Percentiles rank a stretch among this genome's conserved stretches.
phyloP scores from a whole-genome alignment of 108 stramenopile species.

The Cyclostephanos invisitatus region DNA sequence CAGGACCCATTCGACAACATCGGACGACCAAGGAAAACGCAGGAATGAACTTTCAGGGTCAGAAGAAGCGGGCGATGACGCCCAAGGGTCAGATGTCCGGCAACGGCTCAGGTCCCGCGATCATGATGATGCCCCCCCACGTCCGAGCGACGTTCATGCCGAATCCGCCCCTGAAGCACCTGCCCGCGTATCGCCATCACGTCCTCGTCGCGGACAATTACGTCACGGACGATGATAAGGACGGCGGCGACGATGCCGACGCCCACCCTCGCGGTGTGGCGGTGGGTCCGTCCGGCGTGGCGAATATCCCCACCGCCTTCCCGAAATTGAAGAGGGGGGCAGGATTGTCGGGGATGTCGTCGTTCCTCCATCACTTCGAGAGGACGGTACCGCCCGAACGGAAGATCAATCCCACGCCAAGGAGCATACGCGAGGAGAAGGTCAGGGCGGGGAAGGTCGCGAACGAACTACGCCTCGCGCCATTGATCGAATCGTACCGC shows the following conservation, averaged over 20 bases:
- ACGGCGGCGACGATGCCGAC: slow-evolving; percentile 23
- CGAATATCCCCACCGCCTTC: slow-evolving; percentile 33
- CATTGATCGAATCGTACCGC: slow-evolving; percentile 69
- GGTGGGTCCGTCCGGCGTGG: slow-evolving; percentile 17
- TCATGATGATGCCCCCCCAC: slow-evolving; percentile 90
- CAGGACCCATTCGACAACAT: neutral
- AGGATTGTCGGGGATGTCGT: slow-evolving; percentile 56
- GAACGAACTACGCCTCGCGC: slow-evolving; percentile 46
- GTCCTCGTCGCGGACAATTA: slow-evolving; percentile 30
- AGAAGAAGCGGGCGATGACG: slow-evolving; percentile 53
- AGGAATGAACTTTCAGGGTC: slow-evolving; percentile 35
- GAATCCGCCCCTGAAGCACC: slow-evolving; percentile 73
- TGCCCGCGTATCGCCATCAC: slow-evolving; percentile 56
- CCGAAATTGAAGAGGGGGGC: slow-evolving; percentile 29
- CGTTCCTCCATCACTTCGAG: slow-evolving; percentile 67
- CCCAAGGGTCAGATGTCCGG: slow-evolving; percentile 85
- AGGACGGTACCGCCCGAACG: slow-evolving; percentile 56
- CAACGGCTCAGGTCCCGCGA: slow-evolving; percentile 75
- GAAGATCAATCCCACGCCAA: slow-evolving; percentile 59
- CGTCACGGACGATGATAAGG: slow-evolving; percentile 50
- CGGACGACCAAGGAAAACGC: neutral
- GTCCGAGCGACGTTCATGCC: slow-evolving; percentile 89
- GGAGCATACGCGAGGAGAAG: slow-evolving; percentile 49
- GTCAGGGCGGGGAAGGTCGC: slow-evolving; percentile 19
- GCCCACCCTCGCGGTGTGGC: neutral